Percentiles rank a stretch among this genome's conserved stretches.
phyloP scores from a whole-genome alignment of 768 basidiomycete genomes.

The Leccinum arenicola region DNA sequence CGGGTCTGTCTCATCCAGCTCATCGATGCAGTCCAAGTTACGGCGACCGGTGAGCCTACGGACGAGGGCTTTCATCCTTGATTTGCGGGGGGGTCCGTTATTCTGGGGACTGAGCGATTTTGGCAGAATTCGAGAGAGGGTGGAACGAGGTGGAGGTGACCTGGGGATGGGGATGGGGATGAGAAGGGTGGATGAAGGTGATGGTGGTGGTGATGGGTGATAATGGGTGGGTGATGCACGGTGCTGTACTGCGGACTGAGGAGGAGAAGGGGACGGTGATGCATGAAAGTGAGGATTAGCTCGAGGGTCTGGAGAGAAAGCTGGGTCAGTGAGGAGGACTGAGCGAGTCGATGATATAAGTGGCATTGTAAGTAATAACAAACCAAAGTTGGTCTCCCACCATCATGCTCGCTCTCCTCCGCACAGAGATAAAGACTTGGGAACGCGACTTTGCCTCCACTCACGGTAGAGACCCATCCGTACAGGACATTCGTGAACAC shows the following conservation, averaged over 20 bases:
- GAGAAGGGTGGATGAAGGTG: neutral
- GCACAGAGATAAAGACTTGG: slow-evolving; percentile 74
- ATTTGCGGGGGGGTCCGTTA: slow-evolving; percentile 12
- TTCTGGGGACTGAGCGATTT: slow-evolving; percentile 1
- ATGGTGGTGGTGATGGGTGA: neutral
- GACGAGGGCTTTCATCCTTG: slow-evolving; percentile 26
- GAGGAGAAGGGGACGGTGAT: slow-evolving; percentile 17
- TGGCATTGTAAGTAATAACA: neutral
- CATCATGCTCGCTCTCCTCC: slow-evolving; percentile 35
- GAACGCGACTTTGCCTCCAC: slow-evolving; percentile 62
- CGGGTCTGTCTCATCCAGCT: slow-evolving; percentile 74
- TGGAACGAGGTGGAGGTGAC: neutral
- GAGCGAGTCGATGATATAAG: neutral
- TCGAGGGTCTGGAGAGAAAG: slow-evolving; percentile 54
- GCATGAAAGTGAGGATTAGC: slow-evolving; percentile 41
- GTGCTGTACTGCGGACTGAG: neutral
- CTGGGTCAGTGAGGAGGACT: neutral
- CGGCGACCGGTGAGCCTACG: slow-evolving; percentile 25
- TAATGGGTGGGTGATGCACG: neutral
- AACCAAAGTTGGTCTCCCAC: neutral
- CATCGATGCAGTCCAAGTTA: slow-evolving; percentile 68
- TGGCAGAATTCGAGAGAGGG: neutral
- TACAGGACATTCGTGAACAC: slow-evolving; percentile 67
- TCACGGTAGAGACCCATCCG: slow-evolving; percentile 57
- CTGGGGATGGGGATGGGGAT: neutral